Conservation (phyloP, 2,329 filamentous ascomycete species). For the Clonostachys rosea region DNA sequence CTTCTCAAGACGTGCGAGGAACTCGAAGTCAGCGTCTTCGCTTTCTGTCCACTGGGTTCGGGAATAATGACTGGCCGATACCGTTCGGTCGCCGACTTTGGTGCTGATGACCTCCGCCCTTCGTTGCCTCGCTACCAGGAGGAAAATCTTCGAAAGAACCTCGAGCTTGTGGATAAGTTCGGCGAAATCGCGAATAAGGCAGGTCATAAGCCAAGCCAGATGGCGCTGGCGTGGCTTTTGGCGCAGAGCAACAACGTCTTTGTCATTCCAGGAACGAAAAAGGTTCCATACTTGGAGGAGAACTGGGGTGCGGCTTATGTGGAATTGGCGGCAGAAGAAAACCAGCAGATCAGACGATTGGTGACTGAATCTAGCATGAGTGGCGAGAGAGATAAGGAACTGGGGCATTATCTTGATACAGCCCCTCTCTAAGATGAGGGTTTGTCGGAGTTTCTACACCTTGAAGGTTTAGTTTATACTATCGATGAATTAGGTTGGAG, state of each 20-base stretch:
- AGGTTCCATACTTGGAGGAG: constrained; percentile 31
- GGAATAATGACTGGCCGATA: constrained; percentile 49
- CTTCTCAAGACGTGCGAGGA: constrained; percentile 47
- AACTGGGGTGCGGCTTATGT: constrained; percentile 18
- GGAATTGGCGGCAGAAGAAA: too few relatives aligned
- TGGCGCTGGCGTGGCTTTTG: constrained; percentile 58
- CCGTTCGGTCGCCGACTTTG: constrained; percentile 10
- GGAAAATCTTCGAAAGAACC: constrained; percentile 1
- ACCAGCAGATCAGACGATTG: too few relatives aligned
- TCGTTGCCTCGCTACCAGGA: constrained; percentile 2
- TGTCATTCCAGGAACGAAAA: constrained; percentile 45
- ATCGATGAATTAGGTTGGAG: too few relatives aligned
- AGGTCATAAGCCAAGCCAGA: constrained; percentile 43
- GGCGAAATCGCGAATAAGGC: constrained; percentile 26
- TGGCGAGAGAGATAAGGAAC: too few relatives aligned
- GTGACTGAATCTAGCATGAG: too few relatives aligned
- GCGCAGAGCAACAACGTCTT: constrained; percentile 53
- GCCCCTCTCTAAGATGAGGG: too few relatives aligned
- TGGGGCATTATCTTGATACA: too few relatives aligned
- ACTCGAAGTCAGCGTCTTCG: constrained; percentile 47
- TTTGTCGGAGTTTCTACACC: too few relatives aligned
- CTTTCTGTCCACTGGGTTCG: constrained; percentile 52
- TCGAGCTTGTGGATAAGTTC: not conserved
- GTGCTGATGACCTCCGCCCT: not conserved
- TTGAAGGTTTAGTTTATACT: too few relatives aligned